Evolutionary conservation across 371 early-diverging fungal genomes (phyloP), one percentile per base, ranked within the genome.

Genomic region (Apophysomyces trapeziformis): DNA sequence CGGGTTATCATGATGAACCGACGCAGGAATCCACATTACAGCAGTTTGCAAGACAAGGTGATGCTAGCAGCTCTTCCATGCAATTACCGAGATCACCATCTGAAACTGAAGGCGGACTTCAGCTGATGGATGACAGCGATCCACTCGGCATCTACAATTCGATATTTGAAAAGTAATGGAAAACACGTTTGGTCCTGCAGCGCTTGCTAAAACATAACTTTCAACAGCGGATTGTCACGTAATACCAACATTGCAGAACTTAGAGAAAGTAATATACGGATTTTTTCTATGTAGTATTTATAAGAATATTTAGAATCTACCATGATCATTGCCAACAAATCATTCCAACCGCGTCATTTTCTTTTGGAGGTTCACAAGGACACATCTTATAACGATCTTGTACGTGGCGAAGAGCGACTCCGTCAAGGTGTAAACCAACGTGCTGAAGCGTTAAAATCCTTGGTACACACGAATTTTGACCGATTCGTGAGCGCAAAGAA

Each of bases 401-500:
- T 90, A 46, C 66, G 70, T 13, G 98, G 97, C 0, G 87, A 90
- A 21, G 82, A 91, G 38, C 73, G 83, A 4, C 80, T 98, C 38
- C 82, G 90, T 56, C 74, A 71, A 59, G 85, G 91, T 1, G 91
- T 96, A 14, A 90, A 92, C 39, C 90, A 94, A 71, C 82, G 94
- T n/a, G 86, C 90, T 1, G 96, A 95, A 64, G 90, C 92, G 0
- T 84, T 96, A 37, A 95, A 93, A 67, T 86, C 86, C 36, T 75
- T 97, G 14, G 99, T 98, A 37, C 94, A 96, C 75, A 90, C 90
- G 65, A 93, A 97, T 69, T 98, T 98, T 84, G 95, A 96, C 69
- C 91, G 95, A 46, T 98, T 98, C 74, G 97, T 98, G 11, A 91
- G 87, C 57, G 98, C 99, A 16, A 97, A 96, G 79, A 91, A 88